These are phyloP conservation scores for Rhizoclosmatium globosum DNA, from an alignment of 192 early-diverging fungal genomes.

Conservation along the genomic window DNA sequence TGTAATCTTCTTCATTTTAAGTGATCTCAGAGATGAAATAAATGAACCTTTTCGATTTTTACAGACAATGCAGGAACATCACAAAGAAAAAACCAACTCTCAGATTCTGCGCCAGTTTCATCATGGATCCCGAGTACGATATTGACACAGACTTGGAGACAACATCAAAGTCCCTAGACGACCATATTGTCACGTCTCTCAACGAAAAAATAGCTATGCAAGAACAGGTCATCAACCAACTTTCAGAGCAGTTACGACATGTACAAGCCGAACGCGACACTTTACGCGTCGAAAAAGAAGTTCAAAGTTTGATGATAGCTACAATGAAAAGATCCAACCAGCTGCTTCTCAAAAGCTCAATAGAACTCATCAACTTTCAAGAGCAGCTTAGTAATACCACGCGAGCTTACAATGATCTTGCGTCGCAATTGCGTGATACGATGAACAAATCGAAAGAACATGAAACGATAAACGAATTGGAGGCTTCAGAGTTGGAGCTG, in stretches of 20 bases:
- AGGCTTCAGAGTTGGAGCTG: not conserved
- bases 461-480: not conserved
- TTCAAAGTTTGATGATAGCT: not conserved
- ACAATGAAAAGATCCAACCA: constrained; percentile 9
- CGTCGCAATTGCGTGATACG: not conserved
- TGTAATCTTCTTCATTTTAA: not conserved
- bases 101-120: not conserved
- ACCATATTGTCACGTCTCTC: not conserved
- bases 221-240: not conserved
- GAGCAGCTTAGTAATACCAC: not conserved
- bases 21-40: no score
- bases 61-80: no score
- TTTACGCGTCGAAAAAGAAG: not conserved
- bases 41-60: no score
- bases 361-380: constrained; percentile 1
- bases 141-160: not conserved
- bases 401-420: not conserved
- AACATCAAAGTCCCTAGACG: not conserved
- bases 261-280: not conserved
- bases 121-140: not conserved
- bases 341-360: constrained; percentile 16
- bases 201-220: not conserved
- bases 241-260: not conserved
- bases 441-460: not conserved
- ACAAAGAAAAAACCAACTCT: not conserved